Conservation (phyloP, 148 eudicot species). For the Rhododendron simsii region DNA sequence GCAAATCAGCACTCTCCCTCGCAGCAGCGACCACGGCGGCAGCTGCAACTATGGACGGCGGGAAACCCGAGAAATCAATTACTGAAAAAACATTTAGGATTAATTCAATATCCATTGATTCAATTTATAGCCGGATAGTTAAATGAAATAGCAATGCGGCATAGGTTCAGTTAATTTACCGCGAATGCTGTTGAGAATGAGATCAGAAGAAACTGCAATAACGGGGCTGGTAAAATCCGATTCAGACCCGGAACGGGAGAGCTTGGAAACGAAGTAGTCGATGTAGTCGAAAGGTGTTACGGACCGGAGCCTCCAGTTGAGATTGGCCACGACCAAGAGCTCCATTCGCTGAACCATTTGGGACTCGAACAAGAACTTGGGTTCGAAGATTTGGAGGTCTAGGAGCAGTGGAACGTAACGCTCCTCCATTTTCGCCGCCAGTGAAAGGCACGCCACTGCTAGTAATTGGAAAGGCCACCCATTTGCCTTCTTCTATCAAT, state of each 20-base stretch:
- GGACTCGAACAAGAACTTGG: slow-evolving; percentile 26
- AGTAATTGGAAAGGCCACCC: slow-evolving; percentile 38
- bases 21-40: slow-evolving; percentile 27
- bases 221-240: not conserved
- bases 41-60: slow-evolving; percentile 31
- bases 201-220: slow-evolving; percentile 14
- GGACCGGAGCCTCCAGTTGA: slow-evolving; percentile 29
- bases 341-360: slow-evolving; percentile 34
- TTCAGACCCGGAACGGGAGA: not conserved
- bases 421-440: slow-evolving; percentile 42
- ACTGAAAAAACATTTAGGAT: slow-evolving; percentile 7
- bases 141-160: not conserved
- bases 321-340: slow-evolving; percentile 24
- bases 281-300: slow-evolving; percentile 36
- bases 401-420: slow-evolving; percentile 22
- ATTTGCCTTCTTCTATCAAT: not conserved
- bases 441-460: slow-evolving; percentile 33
- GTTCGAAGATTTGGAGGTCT: slow-evolving; percentile 28
- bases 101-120: not conserved
- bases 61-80: slow-evolving; percentile 24
- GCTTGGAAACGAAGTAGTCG: slow-evolving; percentile 25
- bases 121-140: not conserved
- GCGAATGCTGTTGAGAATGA: slow-evolving; percentile 26
- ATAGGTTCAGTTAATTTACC: slow-evolving; percentile 15
- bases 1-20: slow-evolving; percentile 15